Conservation (phyloP, 192 early-diverging fungal genomes). For the Umbelopsis ramanniana region DNA sequence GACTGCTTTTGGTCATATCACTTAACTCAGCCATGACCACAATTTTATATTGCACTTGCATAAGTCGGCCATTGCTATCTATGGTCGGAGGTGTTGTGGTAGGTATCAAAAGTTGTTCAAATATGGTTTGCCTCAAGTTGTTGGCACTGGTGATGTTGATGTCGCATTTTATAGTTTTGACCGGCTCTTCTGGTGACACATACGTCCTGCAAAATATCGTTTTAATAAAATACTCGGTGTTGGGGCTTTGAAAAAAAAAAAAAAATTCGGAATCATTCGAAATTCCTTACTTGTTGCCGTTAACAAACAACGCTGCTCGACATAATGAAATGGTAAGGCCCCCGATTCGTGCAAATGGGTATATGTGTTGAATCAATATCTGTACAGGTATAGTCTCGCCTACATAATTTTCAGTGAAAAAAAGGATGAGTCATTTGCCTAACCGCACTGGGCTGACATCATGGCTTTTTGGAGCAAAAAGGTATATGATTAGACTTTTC, state of each 20-base stretch:
- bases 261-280: too few relatives aligned
- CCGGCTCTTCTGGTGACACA: background rate
- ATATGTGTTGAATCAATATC: background rate
- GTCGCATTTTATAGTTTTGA: conserved; percentile 19
- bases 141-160: background rate
- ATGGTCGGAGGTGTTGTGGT: conserved; percentile 14
- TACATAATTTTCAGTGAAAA: background rate
- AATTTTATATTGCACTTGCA: conserved; percentile 11
- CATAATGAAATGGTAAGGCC: background rate
- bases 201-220: background rate
- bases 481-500: background rate
- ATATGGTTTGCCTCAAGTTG: background rate
- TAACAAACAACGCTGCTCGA: conserved; percentile 15
- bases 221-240: background rate
- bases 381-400: conserved; percentile 12
- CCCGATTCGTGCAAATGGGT: background rate
- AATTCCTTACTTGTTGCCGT: conserved; percentile 10
- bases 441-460: background rate
- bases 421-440: background rate
- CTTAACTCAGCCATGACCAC: conserved; percentile 5
- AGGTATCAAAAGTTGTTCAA: conserved; percentile 20
- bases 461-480: background rate
- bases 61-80: background rate
- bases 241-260: too few relatives aligned
- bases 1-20: conserved; percentile 2